Evolutionary conservation across 768 basidiomycete genomes (phyloP).

Genomic region (Xerocomus potaroensis): DNA sequence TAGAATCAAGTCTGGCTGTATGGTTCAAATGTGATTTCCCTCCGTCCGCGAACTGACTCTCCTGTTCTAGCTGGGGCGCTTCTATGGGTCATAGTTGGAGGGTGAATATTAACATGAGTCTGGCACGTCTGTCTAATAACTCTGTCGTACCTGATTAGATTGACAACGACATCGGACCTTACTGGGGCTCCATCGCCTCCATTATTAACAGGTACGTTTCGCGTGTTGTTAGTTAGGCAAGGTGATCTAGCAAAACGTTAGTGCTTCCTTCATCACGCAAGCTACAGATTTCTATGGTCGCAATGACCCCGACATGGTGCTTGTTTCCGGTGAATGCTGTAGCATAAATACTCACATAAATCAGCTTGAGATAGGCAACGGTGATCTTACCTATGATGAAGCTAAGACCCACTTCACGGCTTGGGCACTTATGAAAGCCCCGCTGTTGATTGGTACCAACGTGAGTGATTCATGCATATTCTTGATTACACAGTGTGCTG

Average conservation of each 20-base stretch:
- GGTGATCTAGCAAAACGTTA: conserved; percentile 19
- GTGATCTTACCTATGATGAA: conserved; percentile 56
- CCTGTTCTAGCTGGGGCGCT: conserved; percentile 31
- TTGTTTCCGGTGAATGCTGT: background rate
- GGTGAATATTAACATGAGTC: conserved; percentile 28
- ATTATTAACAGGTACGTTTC: conserved; percentile 50
- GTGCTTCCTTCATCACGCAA: conserved; percentile 61
- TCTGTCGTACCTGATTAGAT: conserved; percentile 7
- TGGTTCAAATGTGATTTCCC: conserved; percentile 33
- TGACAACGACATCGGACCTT: conserved; percentile 27
- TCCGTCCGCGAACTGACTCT: background rate
- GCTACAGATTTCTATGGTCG: conserved; percentile 61
- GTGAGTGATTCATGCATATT: conserved; percentile 30
- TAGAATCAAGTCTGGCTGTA: conserved; percentile 61
- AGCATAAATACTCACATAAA: conserved; percentile 1
- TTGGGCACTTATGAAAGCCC: conserved; percentile 67
- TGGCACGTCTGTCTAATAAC: background rate
- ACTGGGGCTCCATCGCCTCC: conserved; percentile 47
- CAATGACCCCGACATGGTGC: conserved; percentile 64
- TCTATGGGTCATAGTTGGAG: conserved; percentile 39
- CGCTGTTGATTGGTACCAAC: conserved; percentile 58
- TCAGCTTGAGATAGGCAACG: conserved; percentile 62
- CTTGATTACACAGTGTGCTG: background rate
- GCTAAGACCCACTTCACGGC: conserved; percentile 66
- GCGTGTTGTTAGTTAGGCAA: background rate